Base-by-base conservation (phyloP, 1,284 basidiomycete species). In the Phlebopus sp. region DNA sequence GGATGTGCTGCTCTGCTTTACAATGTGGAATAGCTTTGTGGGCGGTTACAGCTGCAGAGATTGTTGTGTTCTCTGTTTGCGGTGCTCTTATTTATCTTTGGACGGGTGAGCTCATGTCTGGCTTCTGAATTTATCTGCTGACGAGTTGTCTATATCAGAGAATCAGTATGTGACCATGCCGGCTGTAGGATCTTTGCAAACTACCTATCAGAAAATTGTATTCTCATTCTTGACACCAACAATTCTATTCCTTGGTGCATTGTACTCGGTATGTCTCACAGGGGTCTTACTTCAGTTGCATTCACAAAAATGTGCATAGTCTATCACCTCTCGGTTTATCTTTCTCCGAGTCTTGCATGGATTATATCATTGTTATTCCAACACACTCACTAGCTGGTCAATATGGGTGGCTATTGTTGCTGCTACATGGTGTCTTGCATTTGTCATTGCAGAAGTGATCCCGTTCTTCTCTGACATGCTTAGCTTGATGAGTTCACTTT, bases 71-170 rank as follows among this genome's bases (percentile, higher is more conserved):
- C 69, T 76, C 76, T 3, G 62, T 84, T 38, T 78, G 76, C 37
- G 82, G 83, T 11, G 77, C 79, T 2, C 69, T 86, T 25, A 77
- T 83, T 37, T 86, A 86, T 59, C 70, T 75, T 46, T 80, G 68
- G 52, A 66, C 73, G 19, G 75, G 32, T 35, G 15, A 8, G 13
- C 8, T 35, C 6, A 14, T 35, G 2, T 2, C 17, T 35, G 6
- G 8, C 2, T 29, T 8, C 27, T 29, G 27, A 29, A 9, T 11
- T 29, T 11, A 29, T 4, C 9, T 11, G 21, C 27, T 29, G 27
- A 29, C 10, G 9, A 29, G 7, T 29, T 29, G 27, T 2, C 27
- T 35, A 5, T 18, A 2, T 15, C 32, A 35, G 32, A 71, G 19
- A 75, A 69, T 55, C 73, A 77, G 59, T 77, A 77, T 57, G 73